Evolutionary conservation across 148 eudicot genomes (phyloP).

Genomic region (Amaranthus hypochondriacus): DNA sequence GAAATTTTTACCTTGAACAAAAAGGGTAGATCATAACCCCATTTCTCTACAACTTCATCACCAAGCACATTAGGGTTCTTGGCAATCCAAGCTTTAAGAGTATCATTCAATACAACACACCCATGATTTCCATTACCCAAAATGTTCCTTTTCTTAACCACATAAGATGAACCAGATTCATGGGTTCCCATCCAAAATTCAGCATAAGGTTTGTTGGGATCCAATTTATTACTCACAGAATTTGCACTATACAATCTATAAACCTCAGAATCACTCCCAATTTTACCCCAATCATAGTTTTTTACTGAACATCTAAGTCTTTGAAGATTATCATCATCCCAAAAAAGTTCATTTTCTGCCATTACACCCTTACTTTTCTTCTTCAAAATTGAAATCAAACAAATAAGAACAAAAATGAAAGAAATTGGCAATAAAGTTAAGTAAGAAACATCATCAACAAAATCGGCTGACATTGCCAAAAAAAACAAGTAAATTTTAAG

Average conservation of each 20-base stretch:
- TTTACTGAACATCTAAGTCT: slow-evolving; percentile 66
- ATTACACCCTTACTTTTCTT: slow-evolving; percentile 20
- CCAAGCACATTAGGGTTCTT: slow-evolving; percentile 69
- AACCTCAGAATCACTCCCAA: slow-evolving; percentile 48
- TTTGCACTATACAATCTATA: slow-evolving; percentile 47
- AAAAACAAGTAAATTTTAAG: background rate
- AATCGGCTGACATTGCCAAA: slow-evolving; percentile 10
- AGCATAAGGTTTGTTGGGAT: slow-evolving; percentile 43
- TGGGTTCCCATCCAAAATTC: slow-evolving; percentile 99
- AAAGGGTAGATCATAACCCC: slow-evolving; percentile 74
- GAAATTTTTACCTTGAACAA: slow-evolving; percentile 60
- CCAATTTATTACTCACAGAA: slow-evolving; percentile 34
- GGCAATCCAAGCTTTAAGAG: slow-evolving; percentile 60
- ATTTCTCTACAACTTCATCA: slow-evolving; percentile 44
- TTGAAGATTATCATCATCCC: slow-evolving; percentile 24
- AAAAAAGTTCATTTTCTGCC: slow-evolving; percentile 28
- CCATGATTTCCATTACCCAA: slow-evolving; percentile 14
- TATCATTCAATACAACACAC: slow-evolving; percentile 20
- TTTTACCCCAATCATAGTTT: slow-evolving; percentile 79
- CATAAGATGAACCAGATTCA: slow-evolving; percentile 67
- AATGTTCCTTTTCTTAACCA: slow-evolving; percentile 12
- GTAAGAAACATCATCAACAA: slow-evolving; percentile 17
- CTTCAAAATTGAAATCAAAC: slow-evolving; percentile 21
- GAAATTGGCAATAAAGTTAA: slow-evolving; percentile 26
- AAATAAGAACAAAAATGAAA: slow-evolving; percentile 20